These are phyloP conservation scores for Zarea fungicola DNA, from an alignment of 2,329 filamentous ascomycete species.

Conservation along the genomic window DNA sequence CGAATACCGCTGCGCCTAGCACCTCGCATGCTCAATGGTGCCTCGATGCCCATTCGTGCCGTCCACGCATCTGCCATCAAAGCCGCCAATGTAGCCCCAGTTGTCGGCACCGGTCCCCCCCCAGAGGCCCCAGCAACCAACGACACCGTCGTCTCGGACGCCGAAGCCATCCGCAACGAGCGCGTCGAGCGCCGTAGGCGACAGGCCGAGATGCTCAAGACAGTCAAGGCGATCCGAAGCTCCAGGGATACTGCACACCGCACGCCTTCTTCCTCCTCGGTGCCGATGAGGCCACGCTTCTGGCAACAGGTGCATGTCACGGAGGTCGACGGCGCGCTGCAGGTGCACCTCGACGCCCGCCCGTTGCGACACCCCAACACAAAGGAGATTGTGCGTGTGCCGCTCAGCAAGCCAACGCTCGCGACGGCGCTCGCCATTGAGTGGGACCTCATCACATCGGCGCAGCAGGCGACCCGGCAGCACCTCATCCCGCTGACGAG, in stretches of 20 bases:
- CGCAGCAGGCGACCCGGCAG: constrained; percentile 76
- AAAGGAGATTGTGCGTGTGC: constrained; percentile 67
- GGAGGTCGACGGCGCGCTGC: constrained; percentile 52
- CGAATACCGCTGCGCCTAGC: constrained; percentile 34
- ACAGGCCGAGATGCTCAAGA: constrained; percentile 51
- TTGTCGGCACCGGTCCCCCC: constrained; percentile 54
- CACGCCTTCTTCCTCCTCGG: constrained; percentile 18
- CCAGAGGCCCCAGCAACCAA: constrained; percentile 50
- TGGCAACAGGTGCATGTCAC: constrained; percentile 79
- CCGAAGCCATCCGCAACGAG: constrained; percentile 29
- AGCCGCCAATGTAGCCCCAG: constrained; percentile 44
- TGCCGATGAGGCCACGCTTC: constrained; percentile 63
- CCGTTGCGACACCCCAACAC: constrained; percentile 73
- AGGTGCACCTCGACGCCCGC: constrained; percentile 70
- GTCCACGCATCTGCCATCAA: constrained; percentile 30
- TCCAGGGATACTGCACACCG: constrained; percentile 24
- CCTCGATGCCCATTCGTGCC: constrained; percentile 19
- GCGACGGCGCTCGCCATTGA: constrained; percentile 83
- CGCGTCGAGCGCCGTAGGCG: constrained; percentile 46
- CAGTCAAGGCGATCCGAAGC: constrained; percentile 43
- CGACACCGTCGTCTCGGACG: constrained; percentile 26
- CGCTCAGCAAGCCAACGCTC: constrained; percentile 70
- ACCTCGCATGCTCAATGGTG: constrained; percentile 20
- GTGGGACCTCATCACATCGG: constrained; percentile 81
- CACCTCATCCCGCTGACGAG: constrained; percentile 90